Conservation (phyloP, 208 protist species). For the Naegleria fowleri region DNA sequence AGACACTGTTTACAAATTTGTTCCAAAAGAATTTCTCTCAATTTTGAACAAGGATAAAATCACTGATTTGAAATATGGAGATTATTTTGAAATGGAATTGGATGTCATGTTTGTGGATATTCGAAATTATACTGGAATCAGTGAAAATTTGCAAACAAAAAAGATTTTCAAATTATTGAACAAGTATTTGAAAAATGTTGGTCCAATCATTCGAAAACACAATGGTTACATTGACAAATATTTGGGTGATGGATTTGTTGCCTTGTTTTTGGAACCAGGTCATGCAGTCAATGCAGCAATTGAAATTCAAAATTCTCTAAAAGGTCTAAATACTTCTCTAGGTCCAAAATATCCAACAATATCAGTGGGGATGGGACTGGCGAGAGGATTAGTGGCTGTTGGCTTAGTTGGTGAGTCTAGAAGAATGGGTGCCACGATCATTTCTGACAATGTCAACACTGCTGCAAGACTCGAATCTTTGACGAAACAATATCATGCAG, state of each 20-base stretch:
- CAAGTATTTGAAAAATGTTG: conserved; percentile 43
- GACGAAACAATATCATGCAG: conserved; percentile 33
- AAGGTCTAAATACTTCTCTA: conserved; percentile 44
- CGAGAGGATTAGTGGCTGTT: conserved; percentile 4
- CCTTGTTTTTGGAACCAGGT: neutral
- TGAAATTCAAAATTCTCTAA: conserved; percentile 37
- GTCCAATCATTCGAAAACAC: conserved; percentile 29
- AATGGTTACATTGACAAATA: conserved; percentile 52
- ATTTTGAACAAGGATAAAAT: neutral
- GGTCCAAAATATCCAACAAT: conserved; percentile 26
- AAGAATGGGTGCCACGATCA: conserved; percentile 33
- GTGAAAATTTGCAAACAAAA: conserved; percentile 33
- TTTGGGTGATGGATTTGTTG: conserved; percentile 37
- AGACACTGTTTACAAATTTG: conserved; percentile 9
- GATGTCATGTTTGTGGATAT: conserved; percentile 51
- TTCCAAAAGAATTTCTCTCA: neutral
- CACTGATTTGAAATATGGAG: neutral
- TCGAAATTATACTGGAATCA: conserved; percentile 42
- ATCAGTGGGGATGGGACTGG: conserved; percentile 9
- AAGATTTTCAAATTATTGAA: conserved; percentile 46
- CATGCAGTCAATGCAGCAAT: neutral
- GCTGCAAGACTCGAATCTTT: conserved; percentile 35
- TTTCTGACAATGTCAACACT: conserved; percentile 40
- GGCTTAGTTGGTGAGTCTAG: conserved; percentile 28
- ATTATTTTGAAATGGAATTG: neutral